Evolutionary conservation across 1,139 yeast genomes (phyloP).

Genomic region (Yamadazyma friedrichii): DNA sequence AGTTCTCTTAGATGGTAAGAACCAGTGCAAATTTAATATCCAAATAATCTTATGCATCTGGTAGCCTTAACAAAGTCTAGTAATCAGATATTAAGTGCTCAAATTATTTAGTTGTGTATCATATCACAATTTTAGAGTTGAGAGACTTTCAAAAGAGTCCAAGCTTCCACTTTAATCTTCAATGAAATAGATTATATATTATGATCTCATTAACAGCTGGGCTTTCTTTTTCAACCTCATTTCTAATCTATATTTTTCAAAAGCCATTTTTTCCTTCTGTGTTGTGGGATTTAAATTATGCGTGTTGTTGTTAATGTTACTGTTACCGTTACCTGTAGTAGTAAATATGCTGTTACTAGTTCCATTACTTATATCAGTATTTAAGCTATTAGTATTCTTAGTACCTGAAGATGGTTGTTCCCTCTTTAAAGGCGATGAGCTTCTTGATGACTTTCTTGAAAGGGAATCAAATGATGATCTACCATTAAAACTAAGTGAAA

Average conservation of each 20-base stretch:
- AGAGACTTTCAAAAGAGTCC: background rate
- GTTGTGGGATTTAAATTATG: background rate
- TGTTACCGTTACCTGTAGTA: background rate
- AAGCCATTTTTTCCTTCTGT: constrained; percentile 32
- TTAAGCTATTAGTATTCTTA: background rate
- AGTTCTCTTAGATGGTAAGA: no score
- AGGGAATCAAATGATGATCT: constrained; percentile 18
- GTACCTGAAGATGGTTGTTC: background rate
- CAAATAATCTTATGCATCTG: no score
- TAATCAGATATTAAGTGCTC: no score
- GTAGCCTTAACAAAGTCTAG: no score
- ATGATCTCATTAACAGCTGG: constrained; percentile 31
- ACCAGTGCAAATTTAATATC: no score
- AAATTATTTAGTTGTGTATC: no score
- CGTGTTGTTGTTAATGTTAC: background rate
- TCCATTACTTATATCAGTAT: background rate
- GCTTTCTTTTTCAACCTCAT: constrained; percentile 46
- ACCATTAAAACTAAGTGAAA: constrained; percentile 30
- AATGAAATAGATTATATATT: background rate
- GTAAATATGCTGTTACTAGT: background rate
- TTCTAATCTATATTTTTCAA: constrained; percentile 43
- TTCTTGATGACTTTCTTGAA: constrained; percentile 12
- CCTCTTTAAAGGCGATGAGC: constrained; percentile 9
- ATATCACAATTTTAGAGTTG: no score
- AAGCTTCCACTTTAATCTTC: no score